Conservation (phyloP, 345 rosid species). For the Euphorbia pulcherrima region DNA sequence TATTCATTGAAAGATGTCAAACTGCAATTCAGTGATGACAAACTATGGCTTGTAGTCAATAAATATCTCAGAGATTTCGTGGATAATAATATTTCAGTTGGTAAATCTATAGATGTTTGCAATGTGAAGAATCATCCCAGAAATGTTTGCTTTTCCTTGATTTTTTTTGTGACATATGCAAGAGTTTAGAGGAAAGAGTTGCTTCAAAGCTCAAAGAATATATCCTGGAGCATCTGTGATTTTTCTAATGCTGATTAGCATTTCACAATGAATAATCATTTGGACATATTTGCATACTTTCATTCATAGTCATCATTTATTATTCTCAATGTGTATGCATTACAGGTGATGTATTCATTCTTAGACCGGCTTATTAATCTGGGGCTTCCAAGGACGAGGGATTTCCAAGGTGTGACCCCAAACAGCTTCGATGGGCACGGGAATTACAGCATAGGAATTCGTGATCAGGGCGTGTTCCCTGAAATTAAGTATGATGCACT, state of each 20-base stretch:
- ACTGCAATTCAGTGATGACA: neutral
- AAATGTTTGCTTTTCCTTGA: neutral
- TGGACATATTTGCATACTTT: neutral
- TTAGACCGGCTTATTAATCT: slow-evolving; percentile 83
- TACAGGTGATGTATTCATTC: slow-evolving; percentile 84
- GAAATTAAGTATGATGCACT: slow-evolving; percentile 67
- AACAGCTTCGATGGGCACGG: slow-evolving; percentile 95
- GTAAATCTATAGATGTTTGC: neutral
- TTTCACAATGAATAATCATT: neutral
- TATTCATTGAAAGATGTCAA: neutral
- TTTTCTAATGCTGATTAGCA: neutral
- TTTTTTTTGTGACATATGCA: neutral
- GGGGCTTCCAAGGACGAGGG: slow-evolving; percentile 91
- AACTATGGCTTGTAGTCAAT: neutral
- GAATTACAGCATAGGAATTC: slow-evolving; percentile 75
- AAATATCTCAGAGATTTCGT: neutral
- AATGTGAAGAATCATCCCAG: neutral
- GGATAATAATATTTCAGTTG: neutral
- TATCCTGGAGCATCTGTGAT: neutral
- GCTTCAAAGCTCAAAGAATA: neutral
- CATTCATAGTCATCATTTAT: neutral
- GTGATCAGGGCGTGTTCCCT: slow-evolving; percentile 84
- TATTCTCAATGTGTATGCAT: slow-evolving; percentile 13
- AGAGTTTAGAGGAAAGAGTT: neutral
- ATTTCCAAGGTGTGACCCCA: slow-evolving; percentile 78